phyloP scores from a whole-genome alignment of 106 monocot species.

The Iris macrosiphon region DNA sequence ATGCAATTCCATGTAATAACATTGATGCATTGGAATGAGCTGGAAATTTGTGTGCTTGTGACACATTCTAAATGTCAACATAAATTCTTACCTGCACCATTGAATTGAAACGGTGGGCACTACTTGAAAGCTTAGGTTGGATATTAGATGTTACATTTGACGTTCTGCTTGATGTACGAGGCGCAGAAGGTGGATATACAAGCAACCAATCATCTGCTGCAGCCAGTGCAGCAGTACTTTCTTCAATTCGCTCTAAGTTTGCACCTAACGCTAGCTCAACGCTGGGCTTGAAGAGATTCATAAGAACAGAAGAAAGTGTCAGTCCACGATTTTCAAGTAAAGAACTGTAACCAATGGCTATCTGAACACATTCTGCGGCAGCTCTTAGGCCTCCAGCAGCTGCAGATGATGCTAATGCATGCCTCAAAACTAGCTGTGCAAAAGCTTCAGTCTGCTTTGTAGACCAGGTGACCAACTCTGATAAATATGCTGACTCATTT shows the following conservation, averaged over 20 bases:
- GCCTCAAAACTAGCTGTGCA: conserved; percentile 79
- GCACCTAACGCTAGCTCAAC: conserved; percentile 91
- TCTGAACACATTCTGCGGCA: conserved; percentile 93
- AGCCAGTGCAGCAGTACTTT: conserved; percentile 82
- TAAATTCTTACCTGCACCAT: conserved; percentile 82
- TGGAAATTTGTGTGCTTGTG: no score
- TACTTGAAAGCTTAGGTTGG: conserved; percentile 87
- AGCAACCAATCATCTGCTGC: conserved; percentile 98
- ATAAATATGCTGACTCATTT: conserved; percentile 68
- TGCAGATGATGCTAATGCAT: conserved; percentile 88
- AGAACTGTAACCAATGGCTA: conserved; percentile 85
- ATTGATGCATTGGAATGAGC: no score
- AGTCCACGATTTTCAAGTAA: conserved; percentile 76
- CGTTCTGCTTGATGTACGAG: conserved; percentile 36
- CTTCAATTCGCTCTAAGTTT: conserved; percentile 87
- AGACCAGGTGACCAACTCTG: conserved; percentile 85
- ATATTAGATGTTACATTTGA: conserved; percentile 15
- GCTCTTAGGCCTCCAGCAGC: conserved; percentile 90
- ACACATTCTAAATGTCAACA: background rate
- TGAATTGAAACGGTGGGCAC: conserved; percentile 83
- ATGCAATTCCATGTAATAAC: no score
- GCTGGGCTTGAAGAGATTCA: conserved; percentile 82
- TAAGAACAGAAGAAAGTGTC: conserved; percentile 75
- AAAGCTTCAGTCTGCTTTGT: conserved; percentile 74
- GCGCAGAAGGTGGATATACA: conserved; percentile 36